Evolutionary conservation across 768 basidiomycete genomes (phyloP).

Genomic region (Podaxis sp.): DNA sequence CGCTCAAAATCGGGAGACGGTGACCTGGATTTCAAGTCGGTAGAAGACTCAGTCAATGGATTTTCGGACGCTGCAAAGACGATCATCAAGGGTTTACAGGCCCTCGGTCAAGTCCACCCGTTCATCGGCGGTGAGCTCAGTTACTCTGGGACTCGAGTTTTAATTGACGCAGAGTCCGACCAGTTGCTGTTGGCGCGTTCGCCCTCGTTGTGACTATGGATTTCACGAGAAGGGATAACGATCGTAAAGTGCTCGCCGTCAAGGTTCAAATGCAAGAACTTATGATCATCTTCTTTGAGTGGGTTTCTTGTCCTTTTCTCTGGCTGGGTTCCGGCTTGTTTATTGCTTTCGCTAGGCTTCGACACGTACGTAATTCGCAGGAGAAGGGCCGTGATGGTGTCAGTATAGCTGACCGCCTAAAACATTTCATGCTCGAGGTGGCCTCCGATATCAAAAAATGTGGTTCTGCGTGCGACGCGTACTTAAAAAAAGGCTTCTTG

Average conservation of each 20-base stretch:
- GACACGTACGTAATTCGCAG: conserved; percentile 23
- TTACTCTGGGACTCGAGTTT: not conserved
- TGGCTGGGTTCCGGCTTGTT: not conserved
- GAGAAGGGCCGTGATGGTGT: conserved; percentile 29
- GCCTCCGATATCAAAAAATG: conserved; percentile 41
- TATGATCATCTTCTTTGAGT: conserved; percentile 45
- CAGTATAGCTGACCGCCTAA: conserved; percentile 28
- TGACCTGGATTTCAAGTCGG: conserved; percentile 13
- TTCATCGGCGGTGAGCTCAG: conserved; percentile 31
- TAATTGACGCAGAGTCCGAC: not conserved
- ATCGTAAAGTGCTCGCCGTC: conserved; percentile 43
- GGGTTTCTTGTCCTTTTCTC: conserved; percentile 15
- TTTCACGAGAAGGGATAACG: conserved; percentile 47
- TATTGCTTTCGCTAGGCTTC: conserved; percentile 21
- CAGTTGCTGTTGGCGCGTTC: conserved; percentile 48
- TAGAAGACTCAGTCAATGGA: conserved; percentile 30
- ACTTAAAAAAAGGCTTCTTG: conserved; percentile 39
- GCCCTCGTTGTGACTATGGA: conserved; percentile 46
- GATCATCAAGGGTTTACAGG: conserved; percentile 28
- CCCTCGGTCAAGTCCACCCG: conserved; percentile 32
- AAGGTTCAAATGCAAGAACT: conserved; percentile 48
- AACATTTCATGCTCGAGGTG: conserved; percentile 24
- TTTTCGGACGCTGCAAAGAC: conserved; percentile 29
- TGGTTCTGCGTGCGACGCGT: conserved; percentile 43
- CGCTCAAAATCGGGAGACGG: conserved; percentile 4